Percentiles rank a stretch among this genome's conserved stretches.
These are phyloP conservation scores for Cryptomeria japonica DNA, from an alignment of 75 land plant genomes.

Conservation along the genomic window DNA sequence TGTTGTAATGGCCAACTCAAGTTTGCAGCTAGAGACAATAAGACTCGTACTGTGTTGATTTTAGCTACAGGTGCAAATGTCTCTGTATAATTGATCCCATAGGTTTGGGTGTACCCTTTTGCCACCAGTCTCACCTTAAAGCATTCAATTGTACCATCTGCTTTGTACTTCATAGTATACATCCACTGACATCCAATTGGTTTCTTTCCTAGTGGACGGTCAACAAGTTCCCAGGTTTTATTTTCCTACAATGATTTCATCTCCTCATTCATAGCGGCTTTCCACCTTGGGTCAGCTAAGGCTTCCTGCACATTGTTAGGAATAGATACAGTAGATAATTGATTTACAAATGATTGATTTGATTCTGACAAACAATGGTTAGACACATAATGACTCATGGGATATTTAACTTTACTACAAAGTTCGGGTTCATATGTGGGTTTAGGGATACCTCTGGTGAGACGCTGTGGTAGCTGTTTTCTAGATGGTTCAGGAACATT, in stretches of 20 bases:
- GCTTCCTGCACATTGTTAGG: conserved; percentile 25
- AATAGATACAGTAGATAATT: conserved; percentile 22
- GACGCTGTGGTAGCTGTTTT: not conserved
- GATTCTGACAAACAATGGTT: conserved; percentile 3
- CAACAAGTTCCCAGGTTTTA: conserved; percentile 21
- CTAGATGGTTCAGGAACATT: not conserved
- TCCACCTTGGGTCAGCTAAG: conserved; percentile 11
- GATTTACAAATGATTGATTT: conserved; percentile 11
- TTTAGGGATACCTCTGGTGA: conserved; percentile 10
- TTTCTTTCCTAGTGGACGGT: conserved; percentile 7
- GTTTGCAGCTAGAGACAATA: not conserved
- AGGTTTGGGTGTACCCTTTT: conserved; percentile 9
- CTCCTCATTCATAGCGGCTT: conserved; percentile 23
- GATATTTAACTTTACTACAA: conserved; percentile 5
- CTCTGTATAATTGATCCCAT: not conserved
- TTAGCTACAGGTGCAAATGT: not conserved
- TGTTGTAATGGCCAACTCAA: conserved; percentile 3
- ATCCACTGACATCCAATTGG: conserved; percentile 25
- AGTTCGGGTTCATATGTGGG: conserved; percentile 10
- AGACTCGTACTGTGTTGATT: not conserved
- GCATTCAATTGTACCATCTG: conserved; percentile 24
- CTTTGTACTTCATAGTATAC: conserved; percentile 18
- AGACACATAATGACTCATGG: conserved; percentile 16
- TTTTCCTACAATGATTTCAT: conserved; percentile 24
- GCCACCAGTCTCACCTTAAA: conserved; percentile 32